Conservation (phyloP, 2,329 filamentous ascomycete genomes). For the Orbilia blumenaviensis region DNA sequence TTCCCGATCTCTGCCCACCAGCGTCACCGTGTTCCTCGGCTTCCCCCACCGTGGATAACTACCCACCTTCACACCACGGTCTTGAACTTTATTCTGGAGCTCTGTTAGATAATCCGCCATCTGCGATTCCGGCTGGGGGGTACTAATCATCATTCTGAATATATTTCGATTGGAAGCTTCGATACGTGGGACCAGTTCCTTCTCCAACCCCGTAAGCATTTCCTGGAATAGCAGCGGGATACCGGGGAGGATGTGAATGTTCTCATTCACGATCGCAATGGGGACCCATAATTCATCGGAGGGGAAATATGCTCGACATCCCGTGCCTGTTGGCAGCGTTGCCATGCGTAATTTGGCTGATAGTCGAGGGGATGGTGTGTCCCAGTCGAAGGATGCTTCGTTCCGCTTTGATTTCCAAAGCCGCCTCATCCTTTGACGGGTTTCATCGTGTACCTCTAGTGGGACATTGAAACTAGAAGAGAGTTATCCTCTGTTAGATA, state of each 20-base stretch:
- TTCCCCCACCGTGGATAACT: conserved; percentile 95
- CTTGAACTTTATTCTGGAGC: conserved; percentile 76
- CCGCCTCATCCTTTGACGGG: conserved; percentile 82
- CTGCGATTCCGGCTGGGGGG: conserved; percentile 84
- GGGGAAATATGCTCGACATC: conserved; percentile 80
- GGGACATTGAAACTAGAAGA: conserved; percentile 68
- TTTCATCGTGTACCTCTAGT: conserved; percentile 78
- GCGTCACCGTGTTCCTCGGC: conserved; percentile 84
- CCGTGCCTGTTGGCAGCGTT: conserved; percentile 76
- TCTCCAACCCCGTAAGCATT: conserved; percentile 75
- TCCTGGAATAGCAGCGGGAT: conserved; percentile 84
- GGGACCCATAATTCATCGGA: conserved; percentile 89
- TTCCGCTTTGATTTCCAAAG: conserved; percentile 76
- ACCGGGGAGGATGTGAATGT: conserved; percentile 90
- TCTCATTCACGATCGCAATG: conserved; percentile 85
- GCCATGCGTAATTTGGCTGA: conserved; percentile 91
- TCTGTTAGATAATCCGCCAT: conserved; percentile 84
- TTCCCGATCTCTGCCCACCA: conserved; percentile 78
- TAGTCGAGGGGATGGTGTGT: conserved; percentile 78
- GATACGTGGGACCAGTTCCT: conserved; percentile 73
- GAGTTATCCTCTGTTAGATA: neutral
- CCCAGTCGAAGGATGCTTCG: conserved; percentile 83
- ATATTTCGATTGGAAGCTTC: conserved; percentile 81
- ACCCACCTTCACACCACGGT: conserved; percentile 86
- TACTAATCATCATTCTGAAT: conserved; percentile 81